Evolutionary conservation across 2,329 filamentous ascomycete species (phyloP), one percentile per base, ranked within the genome.

Genomic region (Talaromyces marneffei): DNA sequence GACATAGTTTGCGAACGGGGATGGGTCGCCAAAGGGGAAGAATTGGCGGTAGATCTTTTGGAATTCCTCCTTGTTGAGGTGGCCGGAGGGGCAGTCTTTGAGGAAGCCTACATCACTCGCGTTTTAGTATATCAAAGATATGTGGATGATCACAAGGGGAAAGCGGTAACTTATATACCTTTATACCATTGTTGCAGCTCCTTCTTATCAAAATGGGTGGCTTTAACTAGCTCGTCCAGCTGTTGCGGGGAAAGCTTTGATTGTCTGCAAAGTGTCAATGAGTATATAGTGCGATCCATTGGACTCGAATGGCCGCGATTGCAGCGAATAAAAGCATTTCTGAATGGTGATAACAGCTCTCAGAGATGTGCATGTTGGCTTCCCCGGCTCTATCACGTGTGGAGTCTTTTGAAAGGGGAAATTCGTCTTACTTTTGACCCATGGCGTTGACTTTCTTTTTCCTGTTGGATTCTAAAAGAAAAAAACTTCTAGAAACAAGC

Each of bases 141-240:
- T n/a, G n/a, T n/a, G n/a, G n/a, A n/a, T n/a, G n/a, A n/a, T n/a
- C n/a, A n/a, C n/a, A n/a, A n/a, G n/a, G n/a, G n/a, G 16, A 18
- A 14, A 2, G 16, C 27, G 6, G 9, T 18, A 29, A n/a, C 14
- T 33, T 12, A 72, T 86, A 66, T 78, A 96, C 94, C 94, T 84
- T 97, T 97, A 80, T 99, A 97, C 94, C 94, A 99, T 87, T 97
- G 93, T 77, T 99, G 94, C 74, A 99, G 79, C 79, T 99, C 94
- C 83, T 97, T 97, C 87, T 97, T 97, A 79, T 99, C 94, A 74
- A 99, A 99, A 78, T 97, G 92, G 66, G 94, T 99, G 64, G 92
- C 92, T 82, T 91, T 94, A 76, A 97, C 92, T 68, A 99, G 87
- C 78, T 99, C 94, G 68, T 85, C 86, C 73, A 99, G 89, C 84